Evolutionary conservation across 2,329 filamentous ascomycete species (phyloP).

Genomic region (Hypoxylon sp.): DNA sequence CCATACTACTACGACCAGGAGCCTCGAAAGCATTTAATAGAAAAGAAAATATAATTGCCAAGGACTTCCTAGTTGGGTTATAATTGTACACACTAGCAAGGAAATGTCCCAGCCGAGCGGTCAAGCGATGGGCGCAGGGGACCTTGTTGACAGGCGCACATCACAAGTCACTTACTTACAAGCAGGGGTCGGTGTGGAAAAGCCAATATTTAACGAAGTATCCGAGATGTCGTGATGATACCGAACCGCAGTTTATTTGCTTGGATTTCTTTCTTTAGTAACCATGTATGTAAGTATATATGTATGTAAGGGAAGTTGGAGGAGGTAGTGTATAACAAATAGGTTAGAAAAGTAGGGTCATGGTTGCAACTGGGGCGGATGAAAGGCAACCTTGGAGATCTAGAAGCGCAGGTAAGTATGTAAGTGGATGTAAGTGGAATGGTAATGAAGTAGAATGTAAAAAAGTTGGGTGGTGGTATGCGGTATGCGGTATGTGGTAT

Average conservation of each 20-base stretch:
- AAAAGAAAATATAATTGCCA: constrained; percentile 34
- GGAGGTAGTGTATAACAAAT: constrained; percentile 21
- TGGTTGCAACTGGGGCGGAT: constrained; percentile 29
- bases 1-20: constrained; percentile 31
- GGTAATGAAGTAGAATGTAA: background rate
- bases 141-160: constrained; percentile 32
- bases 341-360: constrained; percentile 26
- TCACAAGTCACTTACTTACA: constrained; percentile 28
- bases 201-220: constrained; percentile 18
- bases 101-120: constrained; percentile 42
- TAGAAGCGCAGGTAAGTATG: constrained; percentile 10
- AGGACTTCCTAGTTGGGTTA: constrained; percentile 30
- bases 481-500: no score
- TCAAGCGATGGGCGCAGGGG: constrained; percentile 45
- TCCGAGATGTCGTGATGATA: constrained; percentile 34
- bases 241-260: constrained; percentile 17
- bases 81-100: constrained; percentile 33
- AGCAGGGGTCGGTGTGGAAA: constrained; percentile 34
- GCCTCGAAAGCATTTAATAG: constrained; percentile 19
- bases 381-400: constrained; percentile 30
- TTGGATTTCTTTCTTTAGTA: constrained; percentile 25
- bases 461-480: background rate
- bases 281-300: background rate
- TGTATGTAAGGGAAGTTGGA: constrained; percentile 14
- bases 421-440: background rate